Evolutionary conservation across 371 early-diverging fungal genomes (phyloP), one percentile per base, ranked within the genome.

Genomic region (Rhizopus stolonifer): DNA sequence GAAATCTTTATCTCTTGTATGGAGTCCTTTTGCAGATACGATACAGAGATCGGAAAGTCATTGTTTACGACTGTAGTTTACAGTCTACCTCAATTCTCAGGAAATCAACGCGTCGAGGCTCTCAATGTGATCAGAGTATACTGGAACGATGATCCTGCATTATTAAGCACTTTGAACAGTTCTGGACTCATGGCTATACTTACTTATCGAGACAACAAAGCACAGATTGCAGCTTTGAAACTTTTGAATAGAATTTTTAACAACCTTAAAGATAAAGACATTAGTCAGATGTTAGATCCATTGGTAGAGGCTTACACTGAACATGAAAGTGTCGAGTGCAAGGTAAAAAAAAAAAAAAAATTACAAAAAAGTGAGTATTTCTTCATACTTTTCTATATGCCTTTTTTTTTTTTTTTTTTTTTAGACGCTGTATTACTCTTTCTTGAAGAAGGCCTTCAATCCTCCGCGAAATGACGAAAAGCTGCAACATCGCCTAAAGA

Each of bases 101-200:
- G 65, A 0, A 59, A 65, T 17, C 56, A 73, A 23, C 58, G 82
- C 47, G 51, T 72, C 21, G 17, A 70, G 33, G 79, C 79, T 2
- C 49, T 91, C 7, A 77, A 82, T 22, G 72, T 85, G 5, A 60
- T 91, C 11, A 70, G 74, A 11, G 75, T 72, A 2, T 71, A 72
- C 9, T 79, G 75, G 17, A 68, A 77, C 3, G 44, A 61, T 2
- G 70, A 81, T 25, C 72, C 65, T 0, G 72, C 76, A 25, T 48
- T 87, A 2, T 85, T 85, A 49, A 61, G 54, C 11, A 77, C 73
- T 3, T 58, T 87, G 11, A 58, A 74, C 23, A 72, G 57, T 1
- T 39, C 77, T 23, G 72, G 77, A 39, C 56, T 87, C 24, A 19
- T 74, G 2, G 31, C 46, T 22, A 40, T 55, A 40, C 18, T 61